phyloP scores from a whole-genome alignment of 2,329 filamentous ascomycete species.

The Thielaviopsis populi region DNA sequence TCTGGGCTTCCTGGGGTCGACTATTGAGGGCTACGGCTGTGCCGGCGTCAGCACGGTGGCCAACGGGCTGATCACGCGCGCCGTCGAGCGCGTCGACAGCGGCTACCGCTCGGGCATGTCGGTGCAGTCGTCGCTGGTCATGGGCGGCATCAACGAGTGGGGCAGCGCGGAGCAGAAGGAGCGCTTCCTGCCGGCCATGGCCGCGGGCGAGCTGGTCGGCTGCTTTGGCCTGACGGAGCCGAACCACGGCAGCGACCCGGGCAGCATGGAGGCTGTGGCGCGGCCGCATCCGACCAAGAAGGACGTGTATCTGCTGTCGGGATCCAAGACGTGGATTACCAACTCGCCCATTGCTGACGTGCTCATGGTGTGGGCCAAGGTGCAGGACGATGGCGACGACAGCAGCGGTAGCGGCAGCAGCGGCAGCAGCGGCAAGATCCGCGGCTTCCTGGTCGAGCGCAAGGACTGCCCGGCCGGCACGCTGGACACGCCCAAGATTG shows the following conservation, averaged over 20 bases:
- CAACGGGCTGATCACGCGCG: constrained; percentile 76
- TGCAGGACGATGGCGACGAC: constrained; percentile 40
- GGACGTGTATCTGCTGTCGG: constrained; percentile 64
- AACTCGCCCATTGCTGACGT: constrained; percentile 84
- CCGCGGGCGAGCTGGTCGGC: constrained; percentile 66
- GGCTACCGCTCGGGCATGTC: constrained; percentile 89
- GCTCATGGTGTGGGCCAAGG: constrained; percentile 80
- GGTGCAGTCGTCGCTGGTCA: constrained; percentile 81
- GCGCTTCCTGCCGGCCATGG: constrained; percentile 63
- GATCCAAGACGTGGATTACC: constrained; percentile 89
- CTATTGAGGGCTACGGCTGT: constrained; percentile 75
- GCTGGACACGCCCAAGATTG: constrained; percentile 78
- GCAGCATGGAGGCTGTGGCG: constrained; percentile 79
- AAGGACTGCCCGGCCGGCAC: constrained; percentile 74
- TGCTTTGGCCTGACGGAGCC: constrained; percentile 86
- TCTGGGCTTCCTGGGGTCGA: constrained; percentile 73
- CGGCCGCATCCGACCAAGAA: constrained; percentile 71
- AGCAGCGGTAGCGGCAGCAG: constrained; percentile 43
- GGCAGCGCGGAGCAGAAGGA: constrained; percentile 80
- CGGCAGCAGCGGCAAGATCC: constrained; percentile 63
- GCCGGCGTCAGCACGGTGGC: constrained; percentile 79
- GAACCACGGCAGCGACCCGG: constrained; percentile 83
- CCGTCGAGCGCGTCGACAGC: constrained; percentile 80
- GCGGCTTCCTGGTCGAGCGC: constrained; percentile 80
- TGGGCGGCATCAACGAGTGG: constrained; percentile 83